These are phyloP conservation scores for Arachnopeziza araneosa DNA, from an alignment of 2,329 filamentous ascomycete species.

Conservation along the genomic window DNA sequence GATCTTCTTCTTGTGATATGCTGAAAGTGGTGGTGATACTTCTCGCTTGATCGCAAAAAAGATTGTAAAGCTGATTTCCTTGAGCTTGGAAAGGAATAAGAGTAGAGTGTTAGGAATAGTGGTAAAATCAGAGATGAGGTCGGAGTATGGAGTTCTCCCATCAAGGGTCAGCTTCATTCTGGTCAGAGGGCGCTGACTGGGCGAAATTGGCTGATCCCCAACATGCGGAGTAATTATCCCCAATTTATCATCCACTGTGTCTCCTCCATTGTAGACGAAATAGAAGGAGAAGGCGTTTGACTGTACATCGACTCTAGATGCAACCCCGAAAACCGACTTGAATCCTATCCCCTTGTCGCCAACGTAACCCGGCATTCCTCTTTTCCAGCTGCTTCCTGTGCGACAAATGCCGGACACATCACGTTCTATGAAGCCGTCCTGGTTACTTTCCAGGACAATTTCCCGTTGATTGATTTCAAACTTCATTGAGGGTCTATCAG, in stretches of 20 bases:
- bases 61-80: background rate
- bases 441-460: slow-evolving; percentile 40
- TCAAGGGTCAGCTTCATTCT: slow-evolving; percentile 1
- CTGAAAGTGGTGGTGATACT: too few species aligned
- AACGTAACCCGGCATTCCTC: slow-evolving; percentile 23
- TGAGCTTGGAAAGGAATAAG: slow-evolving; percentile 1
- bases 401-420: slow-evolving; percentile 43
- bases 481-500: slow-evolving; percentile 18
- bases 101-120: slow-evolving; percentile 1
- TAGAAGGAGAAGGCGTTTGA: slow-evolving; percentile 26
- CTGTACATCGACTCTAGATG: slow-evolving; percentile 34
- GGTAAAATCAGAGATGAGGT: slow-evolving; percentile 1
- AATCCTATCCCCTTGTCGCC: slow-evolving; percentile 36
- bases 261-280: slow-evolving; percentile 11
- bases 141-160: background rate
- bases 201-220: background rate
- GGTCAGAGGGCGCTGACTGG: slow-evolving; percentile 1
- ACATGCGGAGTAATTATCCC: background rate
- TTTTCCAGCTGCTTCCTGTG: slow-evolving; percentile 43
- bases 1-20: too few species aligned
- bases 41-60: too few species aligned
- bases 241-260: slow-evolving; percentile 2
- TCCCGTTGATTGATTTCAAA: slow-evolving; percentile 28
- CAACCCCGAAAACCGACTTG: slow-evolving; percentile 33
- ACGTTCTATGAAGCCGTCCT: slow-evolving; percentile 39